Base-by-base conservation (phyloP, 148 eudicot genomes). In the Heliamphora exappendiculata region DNA sequence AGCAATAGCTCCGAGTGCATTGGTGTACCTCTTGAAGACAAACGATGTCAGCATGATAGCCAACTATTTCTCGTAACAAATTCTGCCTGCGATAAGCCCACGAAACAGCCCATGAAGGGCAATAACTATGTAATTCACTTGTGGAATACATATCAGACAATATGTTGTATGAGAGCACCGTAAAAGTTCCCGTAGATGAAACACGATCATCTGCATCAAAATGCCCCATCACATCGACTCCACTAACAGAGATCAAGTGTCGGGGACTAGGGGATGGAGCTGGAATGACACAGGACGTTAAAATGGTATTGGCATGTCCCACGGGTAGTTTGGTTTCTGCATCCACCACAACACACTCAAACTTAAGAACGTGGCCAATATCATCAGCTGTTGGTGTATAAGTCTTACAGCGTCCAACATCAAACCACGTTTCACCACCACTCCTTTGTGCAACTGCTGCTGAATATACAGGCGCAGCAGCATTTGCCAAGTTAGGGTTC, bases 61-160 rank as follows among this genome's bases (percentile, higher is more conserved):
- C 97, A 59, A 93, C 97, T 51, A 96, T 96, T 87, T 96, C 99
- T 67, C 98, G 89, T 66, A 96, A 84, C 78, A 96, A 77, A 86
- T 96, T 96, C 78, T 96, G 99, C 76, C 94, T 87, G 72, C 99
- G 96, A 68, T 93, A 96, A 45, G 98, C 77, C 99, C 99, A 96
- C 67, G 99, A 86, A 70, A 93, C 97, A 78, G 99, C 97, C 99
- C 99, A 96, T 22, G 98, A 79, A 72, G 99, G 99, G 76, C 99
- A 96, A 66, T 93, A 96, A 81, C 93, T 85, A 67, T 91, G 93
- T 37, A 86, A 80, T 59, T 96, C 99, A 83, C 71, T 90, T 26
- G 91, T 84, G 65, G 97, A 91, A 87, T 86, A 91, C 34, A 81
- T 82, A 81, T 93, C 99, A 68, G 97, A 91, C 66, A 96, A 83